Evolutionary conservation across 2,329 filamentous ascomycete species (phyloP).

Genomic region (Pyricularia pennisetigena): DNA sequence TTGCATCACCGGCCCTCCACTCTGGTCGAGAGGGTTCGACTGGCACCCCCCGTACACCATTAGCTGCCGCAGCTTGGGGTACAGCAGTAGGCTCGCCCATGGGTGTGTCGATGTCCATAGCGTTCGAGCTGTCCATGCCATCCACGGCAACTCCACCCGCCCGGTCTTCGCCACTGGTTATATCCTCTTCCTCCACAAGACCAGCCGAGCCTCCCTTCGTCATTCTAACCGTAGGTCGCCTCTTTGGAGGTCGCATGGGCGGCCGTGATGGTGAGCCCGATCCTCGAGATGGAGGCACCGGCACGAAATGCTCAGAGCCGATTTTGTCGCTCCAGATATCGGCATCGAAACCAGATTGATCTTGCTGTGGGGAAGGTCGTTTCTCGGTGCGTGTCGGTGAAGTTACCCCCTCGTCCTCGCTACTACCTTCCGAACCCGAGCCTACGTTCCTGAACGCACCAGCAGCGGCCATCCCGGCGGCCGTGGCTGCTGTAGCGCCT

Average conservation of each 20-base stretch:
- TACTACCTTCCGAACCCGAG: background rate
- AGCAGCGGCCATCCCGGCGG: background rate
- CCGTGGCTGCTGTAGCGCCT: background rate
- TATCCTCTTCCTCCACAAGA: slow-evolving; percentile 33
- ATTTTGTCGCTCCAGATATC: slow-evolving; percentile 45
- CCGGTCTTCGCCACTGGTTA: slow-evolving; percentile 30
- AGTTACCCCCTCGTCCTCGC: background rate
- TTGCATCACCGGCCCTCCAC: slow-evolving; percentile 43
- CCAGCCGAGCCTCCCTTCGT: slow-evolving; percentile 31
- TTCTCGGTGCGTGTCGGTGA: background rate
- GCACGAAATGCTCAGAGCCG: slow-evolving; percentile 43
- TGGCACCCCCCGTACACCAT: slow-evolving; percentile 39
- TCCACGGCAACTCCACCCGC: slow-evolving; percentile 20
- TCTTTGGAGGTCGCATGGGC: slow-evolving; percentile 40
- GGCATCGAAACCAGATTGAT: slow-evolving; percentile 32
- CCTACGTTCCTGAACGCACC: background rate
- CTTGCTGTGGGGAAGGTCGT: slow-evolving; percentile 8
- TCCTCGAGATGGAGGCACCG: slow-evolving; percentile 26
- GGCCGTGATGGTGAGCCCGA: slow-evolving; percentile 35
- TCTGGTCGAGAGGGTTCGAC: slow-evolving; percentile 50
- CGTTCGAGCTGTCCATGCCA: slow-evolving; percentile 37
- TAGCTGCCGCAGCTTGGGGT: slow-evolving; percentile 15
- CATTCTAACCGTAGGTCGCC: slow-evolving; percentile 47
- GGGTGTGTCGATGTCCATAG: slow-evolving; percentile 58
- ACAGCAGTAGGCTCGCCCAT: slow-evolving; percentile 15